Evolutionary conservation across 2,329 filamentous ascomycete species (phyloP).

Genomic region (Venturia effusa): DNA sequence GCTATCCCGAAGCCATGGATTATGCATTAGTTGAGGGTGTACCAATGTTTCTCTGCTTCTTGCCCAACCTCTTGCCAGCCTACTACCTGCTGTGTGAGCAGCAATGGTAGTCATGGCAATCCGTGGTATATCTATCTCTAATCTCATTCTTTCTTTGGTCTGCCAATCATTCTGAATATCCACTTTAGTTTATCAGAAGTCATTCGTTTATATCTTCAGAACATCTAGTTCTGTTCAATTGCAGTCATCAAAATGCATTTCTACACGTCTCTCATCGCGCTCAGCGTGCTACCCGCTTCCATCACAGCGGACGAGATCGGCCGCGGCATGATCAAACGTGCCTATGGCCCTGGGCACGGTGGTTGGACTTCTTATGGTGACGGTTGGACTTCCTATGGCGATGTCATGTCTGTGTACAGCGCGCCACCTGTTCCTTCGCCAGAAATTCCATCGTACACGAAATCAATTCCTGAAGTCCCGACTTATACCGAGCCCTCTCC

Average conservation of each 20-base stretch:
- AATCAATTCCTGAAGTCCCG: not conserved
- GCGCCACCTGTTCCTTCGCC: not conserved
- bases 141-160: not conserved
- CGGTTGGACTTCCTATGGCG: not conserved
- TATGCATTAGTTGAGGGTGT: not conserved
- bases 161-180: not conserved
- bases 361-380: not conserved
- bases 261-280: not conserved
- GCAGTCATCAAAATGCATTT: not conserved
- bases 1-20: not conserved
- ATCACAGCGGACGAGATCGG: not conserved
- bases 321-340: not conserved
- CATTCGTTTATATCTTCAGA: not conserved
- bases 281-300: not conserved
- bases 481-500: not conserved
- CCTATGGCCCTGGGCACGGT: not conserved
- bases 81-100: not conserved
- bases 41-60: conserved; percentile 3
- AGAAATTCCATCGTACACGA: not conserved
- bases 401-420: not conserved
- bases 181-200: not conserved
- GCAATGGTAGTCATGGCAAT: not conserved
- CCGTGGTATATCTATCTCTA: not conserved
- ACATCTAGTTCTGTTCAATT: not conserved
- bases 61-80: not conserved